Percentiles rank a stretch among this genome's conserved stretches.
Conservation (phyloP, 768 basidiomycete genomes). For the Lentinula aciculospora region DNA sequence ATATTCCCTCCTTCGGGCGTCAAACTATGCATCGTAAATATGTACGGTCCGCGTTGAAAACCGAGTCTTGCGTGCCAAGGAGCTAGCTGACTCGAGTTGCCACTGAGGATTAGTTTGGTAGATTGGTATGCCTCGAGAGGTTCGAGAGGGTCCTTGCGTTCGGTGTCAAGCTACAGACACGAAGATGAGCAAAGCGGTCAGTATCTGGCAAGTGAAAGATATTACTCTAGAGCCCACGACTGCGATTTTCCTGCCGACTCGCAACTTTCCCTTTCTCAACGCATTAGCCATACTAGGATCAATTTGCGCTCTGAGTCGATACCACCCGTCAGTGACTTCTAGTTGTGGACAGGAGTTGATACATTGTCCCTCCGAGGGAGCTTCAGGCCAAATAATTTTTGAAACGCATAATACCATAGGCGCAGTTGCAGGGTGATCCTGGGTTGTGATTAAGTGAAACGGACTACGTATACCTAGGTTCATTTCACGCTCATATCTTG, state of each 20-base stretch:
- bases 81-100: conserved; percentile 83
- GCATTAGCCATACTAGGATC: conserved; percentile 74
- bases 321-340: conserved; percentile 99
- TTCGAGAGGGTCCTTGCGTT: conserved; percentile 74
- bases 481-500: conserved; percentile 85
- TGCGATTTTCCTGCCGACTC: conserved; percentile 78
- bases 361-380: conserved; percentile 26
- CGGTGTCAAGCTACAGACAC: conserved; percentile 53
- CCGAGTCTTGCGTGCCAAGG: conserved; percentile 90
- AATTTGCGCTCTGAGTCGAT: conserved; percentile 69
- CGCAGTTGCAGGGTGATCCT: conserved; percentile 70
- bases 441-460: conserved; percentile 74
- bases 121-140: conserved; percentile 75
- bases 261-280: conserved; percentile 56
- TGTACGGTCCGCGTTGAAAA: conserved; percentile 56
- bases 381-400: conserved; percentile 52
- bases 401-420: conserved; percentile 88
- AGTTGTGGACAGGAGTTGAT: conserved; percentile 49
- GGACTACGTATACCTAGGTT: conserved; percentile 75
- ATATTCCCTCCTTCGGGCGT: conserved; percentile 78
- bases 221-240: conserved; percentile 71
- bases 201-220: background rate
- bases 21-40: conserved; percentile 75
- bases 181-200: background rate
- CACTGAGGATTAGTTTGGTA: conserved; percentile 60